These are phyloP conservation scores for Haplographium delicatum DNA, from an alignment of 495 filamentous ascomycete species.

Conservation along the genomic window DNA sequence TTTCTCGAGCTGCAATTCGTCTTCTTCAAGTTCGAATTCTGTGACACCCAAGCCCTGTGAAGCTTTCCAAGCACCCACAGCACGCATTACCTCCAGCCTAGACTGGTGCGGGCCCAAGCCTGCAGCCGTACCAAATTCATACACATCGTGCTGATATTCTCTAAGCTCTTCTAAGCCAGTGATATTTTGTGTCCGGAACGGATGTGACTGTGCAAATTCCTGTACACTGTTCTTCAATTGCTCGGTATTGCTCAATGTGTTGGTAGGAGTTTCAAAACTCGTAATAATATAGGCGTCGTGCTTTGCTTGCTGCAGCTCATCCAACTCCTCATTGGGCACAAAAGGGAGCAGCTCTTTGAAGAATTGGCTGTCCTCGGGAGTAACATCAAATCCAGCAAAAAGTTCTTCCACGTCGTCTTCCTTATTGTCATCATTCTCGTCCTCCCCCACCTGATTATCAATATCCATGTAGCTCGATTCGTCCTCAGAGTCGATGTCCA, in stretches of 20 bases:
- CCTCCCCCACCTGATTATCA: background rate
- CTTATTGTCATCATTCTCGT: background rate
- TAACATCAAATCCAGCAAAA: conserved; percentile 11
- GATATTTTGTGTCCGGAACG: conserved; percentile 1
- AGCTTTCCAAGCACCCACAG: conserved; percentile 2
- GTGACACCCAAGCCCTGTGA: background rate
- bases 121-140: conserved; percentile 19
- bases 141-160: conserved; percentile 24
- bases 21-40: background rate
- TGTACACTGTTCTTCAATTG: background rate
- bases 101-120: conserved; percentile 14
- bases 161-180: background rate
- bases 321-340: conserved; percentile 5
- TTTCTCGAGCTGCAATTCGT: background rate
- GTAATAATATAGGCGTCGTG: background rate
- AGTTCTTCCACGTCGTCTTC: background rate
- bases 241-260: no score
- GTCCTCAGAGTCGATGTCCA: background rate
- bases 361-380: conserved; percentile 6
- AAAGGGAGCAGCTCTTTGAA: background rate
- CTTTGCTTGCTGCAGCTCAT: background rate
- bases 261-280: background rate
- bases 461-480: background rate
- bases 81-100: background rate
- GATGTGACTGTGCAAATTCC: conserved; percentile 4